These are phyloP conservation scores for Quercus wislizeni DNA, from an alignment of 306 rosid genomes.

Conservation along the genomic window DNA sequence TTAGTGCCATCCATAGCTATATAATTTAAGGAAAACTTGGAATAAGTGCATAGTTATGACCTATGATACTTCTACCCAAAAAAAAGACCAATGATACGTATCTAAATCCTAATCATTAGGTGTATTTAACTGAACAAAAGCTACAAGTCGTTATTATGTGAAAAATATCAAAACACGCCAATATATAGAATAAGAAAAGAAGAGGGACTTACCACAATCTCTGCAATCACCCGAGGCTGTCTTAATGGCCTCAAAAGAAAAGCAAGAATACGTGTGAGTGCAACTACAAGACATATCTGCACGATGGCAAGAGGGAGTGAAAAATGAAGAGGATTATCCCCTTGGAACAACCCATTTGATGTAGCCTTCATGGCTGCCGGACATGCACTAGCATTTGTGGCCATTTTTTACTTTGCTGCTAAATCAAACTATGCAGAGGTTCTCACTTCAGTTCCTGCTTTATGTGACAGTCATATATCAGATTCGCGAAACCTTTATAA, in stretches of 20 bases:
- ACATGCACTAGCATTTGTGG: conserved; percentile 25
- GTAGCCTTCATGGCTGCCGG: conserved; percentile 51
- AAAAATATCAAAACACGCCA: not conserved
- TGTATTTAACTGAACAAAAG: not conserved
- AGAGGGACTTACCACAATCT: conserved; percentile 56
- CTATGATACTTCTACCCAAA: not conserved
- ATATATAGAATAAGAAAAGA: not conserved
- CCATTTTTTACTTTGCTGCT: conserved; percentile 28
- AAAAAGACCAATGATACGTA: not conserved
- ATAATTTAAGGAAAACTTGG: no score
- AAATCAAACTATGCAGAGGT: not conserved
- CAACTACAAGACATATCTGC: conserved; percentile 46
- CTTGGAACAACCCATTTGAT: conserved; percentile 72
- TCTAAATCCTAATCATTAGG: not conserved
- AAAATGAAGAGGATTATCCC: conserved; percentile 58
- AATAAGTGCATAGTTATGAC: no score
- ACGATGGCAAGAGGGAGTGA: conserved; percentile 65
- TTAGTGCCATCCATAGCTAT: no score
- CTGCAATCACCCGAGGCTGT: conserved; percentile 65
- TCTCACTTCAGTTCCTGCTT: conserved; percentile 21
- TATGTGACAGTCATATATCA: not conserved
- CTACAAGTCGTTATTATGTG: not conserved
- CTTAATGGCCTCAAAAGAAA: conserved; percentile 37
- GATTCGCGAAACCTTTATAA: no score
- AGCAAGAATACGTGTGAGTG: conserved; percentile 44